phyloP scores from a whole-genome alignment of 768 basidiomycete genomes.

The Termitomyces sp. region DNA sequence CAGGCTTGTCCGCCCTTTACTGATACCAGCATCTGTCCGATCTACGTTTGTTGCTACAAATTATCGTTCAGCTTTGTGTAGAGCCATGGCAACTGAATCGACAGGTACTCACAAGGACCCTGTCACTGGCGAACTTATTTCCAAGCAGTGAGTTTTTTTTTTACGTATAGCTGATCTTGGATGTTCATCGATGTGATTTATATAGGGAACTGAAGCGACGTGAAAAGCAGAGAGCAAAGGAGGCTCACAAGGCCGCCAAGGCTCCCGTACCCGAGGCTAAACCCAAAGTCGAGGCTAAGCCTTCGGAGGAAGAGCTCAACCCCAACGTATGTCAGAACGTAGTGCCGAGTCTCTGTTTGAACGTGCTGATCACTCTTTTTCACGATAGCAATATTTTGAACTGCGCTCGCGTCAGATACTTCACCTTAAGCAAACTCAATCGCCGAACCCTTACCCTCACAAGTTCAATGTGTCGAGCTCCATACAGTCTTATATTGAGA shows the following conservation, averaged over 20 bases:
- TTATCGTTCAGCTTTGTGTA: not conserved
- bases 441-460: conserved; percentile 97
- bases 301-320: conserved; percentile 72
- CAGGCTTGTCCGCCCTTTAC: conserved; percentile 24
- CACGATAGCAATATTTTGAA: conserved; percentile 90
- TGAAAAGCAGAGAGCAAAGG: conserved; percentile 81
- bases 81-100: conserved; percentile 38
- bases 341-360: not conserved
- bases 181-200: conserved; percentile 21
- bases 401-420: conserved; percentile 85
- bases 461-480: conserved; percentile 91
- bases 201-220: conserved; percentile 94
- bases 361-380: not conserved
- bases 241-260: conserved; percentile 51
- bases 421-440: conserved; percentile 75
- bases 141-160: conserved; percentile 74
- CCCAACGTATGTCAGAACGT: conserved; percentile 66
- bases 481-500: conserved; percentile 64
- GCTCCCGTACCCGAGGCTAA: conserved; percentile 34
- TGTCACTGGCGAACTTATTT: conserved; percentile 93
- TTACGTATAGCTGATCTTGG: conserved; percentile 12
- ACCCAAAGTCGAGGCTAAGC: conserved; percentile 35
- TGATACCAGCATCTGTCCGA: conserved; percentile 7
- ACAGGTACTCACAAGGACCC: conserved; percentile 65
- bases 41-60: conserved; percentile 4